phyloP scores from a whole-genome alignment of 176 grass and related monocot genomes.

The Panicum miliaceum region DNA sequence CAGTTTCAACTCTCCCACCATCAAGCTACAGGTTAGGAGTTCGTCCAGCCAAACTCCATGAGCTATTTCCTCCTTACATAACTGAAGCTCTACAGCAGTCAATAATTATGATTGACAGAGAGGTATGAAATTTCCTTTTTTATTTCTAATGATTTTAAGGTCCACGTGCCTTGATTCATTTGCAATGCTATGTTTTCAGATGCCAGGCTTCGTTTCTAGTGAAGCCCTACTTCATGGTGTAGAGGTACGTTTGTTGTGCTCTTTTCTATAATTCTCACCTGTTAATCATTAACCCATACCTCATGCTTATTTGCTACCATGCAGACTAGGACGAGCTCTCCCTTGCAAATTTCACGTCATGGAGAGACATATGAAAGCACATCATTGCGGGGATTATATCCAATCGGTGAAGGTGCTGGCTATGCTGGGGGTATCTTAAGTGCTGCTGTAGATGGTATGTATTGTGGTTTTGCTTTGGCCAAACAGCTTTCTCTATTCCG shows the following conservation, averaged over 20 bases:
- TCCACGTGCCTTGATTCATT: slow-evolving; percentile 28
- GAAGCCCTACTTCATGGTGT: slow-evolving; percentile 97
- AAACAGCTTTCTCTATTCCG: slow-evolving; percentile 77
- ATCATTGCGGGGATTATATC: slow-evolving; percentile 76
- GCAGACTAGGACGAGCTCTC: slow-evolving; percentile 94
- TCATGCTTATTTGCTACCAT: background rate
- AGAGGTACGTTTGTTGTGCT: slow-evolving; percentile 61
- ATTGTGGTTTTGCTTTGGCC: slow-evolving; percentile 88
- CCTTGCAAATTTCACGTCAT: slow-evolving; percentile 79
- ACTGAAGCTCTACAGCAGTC: slow-evolving; percentile 86
- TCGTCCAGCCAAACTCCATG: slow-evolving; percentile 75
- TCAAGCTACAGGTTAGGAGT: slow-evolving; percentile 96
- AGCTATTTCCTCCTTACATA: slow-evolving; percentile 75
- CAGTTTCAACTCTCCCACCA: slow-evolving; percentile 71
- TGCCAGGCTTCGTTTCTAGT: slow-evolving; percentile 80
- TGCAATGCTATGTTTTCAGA: slow-evolving; percentile 55
- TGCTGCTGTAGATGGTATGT: slow-evolving; percentile 94
- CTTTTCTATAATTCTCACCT: slow-evolving; percentile 4
- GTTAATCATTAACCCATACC: background rate
- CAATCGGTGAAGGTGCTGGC: slow-evolving; percentile 90
- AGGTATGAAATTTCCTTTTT: slow-evolving; percentile 58
- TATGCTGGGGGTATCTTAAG: slow-evolving; percentile 95
- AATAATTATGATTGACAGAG: slow-evolving; percentile 77
- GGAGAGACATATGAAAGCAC: slow-evolving; percentile 76
- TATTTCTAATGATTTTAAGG: background rate